Base-by-base conservation (phyloP, 768 basidiomycete species). In the Podaxis rugospora region DNA sequence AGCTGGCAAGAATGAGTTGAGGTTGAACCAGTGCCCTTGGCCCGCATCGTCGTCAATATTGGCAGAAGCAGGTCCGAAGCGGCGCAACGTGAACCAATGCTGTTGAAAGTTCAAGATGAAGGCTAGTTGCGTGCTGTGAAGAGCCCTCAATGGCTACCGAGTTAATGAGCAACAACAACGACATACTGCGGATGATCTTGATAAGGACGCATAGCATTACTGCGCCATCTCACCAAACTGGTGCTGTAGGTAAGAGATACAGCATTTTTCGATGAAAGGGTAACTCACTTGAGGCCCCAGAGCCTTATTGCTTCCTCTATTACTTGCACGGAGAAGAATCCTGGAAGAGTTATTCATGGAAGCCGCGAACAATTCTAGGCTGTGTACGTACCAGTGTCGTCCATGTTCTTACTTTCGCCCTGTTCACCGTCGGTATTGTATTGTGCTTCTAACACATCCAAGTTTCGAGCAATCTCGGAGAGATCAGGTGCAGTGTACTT, bases 261-360 rank as follows among this genome's bases (percentile, higher is more conserved):
- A 59, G 27, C 21, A 47, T 61, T 36, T 39, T 25, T 50, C 14
- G 23, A 14, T 50, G 51, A 40, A 51, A 49, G 55, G 51, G 66
- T 51, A 21, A 68, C 77, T 65, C 67, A 93, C 92, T 82, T 88
- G 59, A 95, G 73, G 16, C 89, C 89, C 90, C 89, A 95, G 11
- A 94, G 87, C 67, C 86, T 81, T 51, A 97, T 73, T 1, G 95
- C 95, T 58, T 87, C 82, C 66, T 94, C 91, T 16, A 96, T 71
- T 1, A 96, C 95, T 64, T 94, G 93, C 0, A 96, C 82, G 1
- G 94, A 95, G 74, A 97, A 97, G 72, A 93, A 97, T 1, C 92
- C 92, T 93, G 65, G 13, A 3, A 32, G 21, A 51, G 37, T n/a
- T 50, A 23, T 7, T 49, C 21, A 44, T 55, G 42, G 25, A 35